Evolutionary conservation across 2,329 filamentous ascomycete genomes (phyloP).

Genomic region (Raffaelea albimanens): DNA sequence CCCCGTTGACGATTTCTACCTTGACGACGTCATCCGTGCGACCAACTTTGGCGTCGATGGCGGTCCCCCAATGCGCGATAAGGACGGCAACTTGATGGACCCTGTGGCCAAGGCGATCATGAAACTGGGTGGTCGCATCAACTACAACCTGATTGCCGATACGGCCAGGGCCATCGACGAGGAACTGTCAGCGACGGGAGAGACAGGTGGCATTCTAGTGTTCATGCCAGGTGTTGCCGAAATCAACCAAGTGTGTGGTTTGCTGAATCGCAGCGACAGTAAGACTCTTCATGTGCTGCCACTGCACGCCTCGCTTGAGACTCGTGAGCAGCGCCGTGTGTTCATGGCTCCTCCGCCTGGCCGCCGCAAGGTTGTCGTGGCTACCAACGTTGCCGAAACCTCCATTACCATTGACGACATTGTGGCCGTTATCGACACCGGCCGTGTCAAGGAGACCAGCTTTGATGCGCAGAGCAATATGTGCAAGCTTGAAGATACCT

Average conservation of each 20-base stretch:
- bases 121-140: slow-evolving; percentile 72
- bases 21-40: slow-evolving; percentile 76
- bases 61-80: slow-evolving; percentile 20
- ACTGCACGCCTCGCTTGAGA: slow-evolving; percentile 84
- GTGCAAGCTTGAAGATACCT: slow-evolving; percentile 87
- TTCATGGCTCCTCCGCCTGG: slow-evolving; percentile 68
- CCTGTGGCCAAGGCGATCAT: slow-evolving; percentile 62
- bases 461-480: slow-evolving; percentile 90
- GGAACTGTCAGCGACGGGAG: slow-evolving; percentile 53
- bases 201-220: slow-evolving; percentile 83
- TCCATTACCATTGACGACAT: slow-evolving; percentile 98
- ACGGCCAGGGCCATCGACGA: slow-evolving; percentile 75
- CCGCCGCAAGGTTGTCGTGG: slow-evolving; percentile 84
- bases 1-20: slow-evolving; percentile 80
- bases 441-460: slow-evolving; percentile 91
- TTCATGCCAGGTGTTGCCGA: slow-evolving; percentile 90
- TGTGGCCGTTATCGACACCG: slow-evolving; percentile 89
- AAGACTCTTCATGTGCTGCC: slow-evolving; percentile 69
- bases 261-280: slow-evolving; percentile 46
- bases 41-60: slow-evolving; percentile 54
- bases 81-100: slow-evolving; percentile 23
- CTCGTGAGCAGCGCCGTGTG: slow-evolving; percentile 77
- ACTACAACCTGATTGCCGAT: slow-evolving; percentile 77
- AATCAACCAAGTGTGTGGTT: slow-evolving; percentile 71
- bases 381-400: slow-evolving; percentile 95